phyloP scores from a whole-genome alignment of 805 yeast genomes.

The Candida patagonica region DNA sequence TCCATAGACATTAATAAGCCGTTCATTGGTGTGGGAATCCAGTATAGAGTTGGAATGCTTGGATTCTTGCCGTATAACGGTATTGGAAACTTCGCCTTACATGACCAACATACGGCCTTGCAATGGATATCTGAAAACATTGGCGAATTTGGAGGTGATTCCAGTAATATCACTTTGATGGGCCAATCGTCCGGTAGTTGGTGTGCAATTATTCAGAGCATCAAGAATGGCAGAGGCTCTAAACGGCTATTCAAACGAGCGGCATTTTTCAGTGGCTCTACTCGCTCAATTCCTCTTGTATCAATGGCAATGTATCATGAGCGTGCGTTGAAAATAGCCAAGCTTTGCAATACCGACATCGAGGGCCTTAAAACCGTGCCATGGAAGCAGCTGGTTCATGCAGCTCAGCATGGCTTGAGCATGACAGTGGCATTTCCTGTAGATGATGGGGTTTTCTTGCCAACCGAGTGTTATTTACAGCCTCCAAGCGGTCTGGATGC shows the following conservation, averaged over 20 bases:
- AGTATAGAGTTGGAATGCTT: slow-evolving; percentile 3
- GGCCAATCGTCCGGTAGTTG: slow-evolving; percentile 43
- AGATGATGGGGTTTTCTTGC: slow-evolving; percentile 21
- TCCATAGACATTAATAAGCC: background rate
- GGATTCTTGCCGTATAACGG: slow-evolving; percentile 1
- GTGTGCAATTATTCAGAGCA: slow-evolving; percentile 32
- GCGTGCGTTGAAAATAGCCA: slow-evolving; percentile 12
- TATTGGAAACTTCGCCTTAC: slow-evolving; percentile 33
- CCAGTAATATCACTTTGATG: slow-evolving; percentile 33
- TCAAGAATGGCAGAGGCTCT: slow-evolving; percentile 9
- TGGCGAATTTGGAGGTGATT: slow-evolving; percentile 39
- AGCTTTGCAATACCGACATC: slow-evolving; percentile 10
- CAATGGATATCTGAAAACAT: slow-evolving; percentile 40
- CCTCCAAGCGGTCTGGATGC: slow-evolving; percentile 14
- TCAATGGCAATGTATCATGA: slow-evolving; percentile 16
- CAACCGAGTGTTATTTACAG: slow-evolving; percentile 13
- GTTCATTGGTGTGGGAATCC: background rate
- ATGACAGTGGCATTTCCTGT: slow-evolving; percentile 20
- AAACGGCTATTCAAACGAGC: slow-evolving; percentile 17
- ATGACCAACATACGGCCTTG: slow-evolving; percentile 40
- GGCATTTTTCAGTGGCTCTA: slow-evolving; percentile 24
- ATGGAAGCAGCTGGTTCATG: slow-evolving; percentile 20
- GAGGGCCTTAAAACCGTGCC: slow-evolving; percentile 17
- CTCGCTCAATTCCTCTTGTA: slow-evolving; percentile 15
- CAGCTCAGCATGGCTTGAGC: slow-evolving; percentile 15